A percentile compares a stretch with the other conserved stretches of the same genome.
Conservation (phyloP, 176 grass and related monocot genomes). For the Bonia amplexicaulis region DNA sequence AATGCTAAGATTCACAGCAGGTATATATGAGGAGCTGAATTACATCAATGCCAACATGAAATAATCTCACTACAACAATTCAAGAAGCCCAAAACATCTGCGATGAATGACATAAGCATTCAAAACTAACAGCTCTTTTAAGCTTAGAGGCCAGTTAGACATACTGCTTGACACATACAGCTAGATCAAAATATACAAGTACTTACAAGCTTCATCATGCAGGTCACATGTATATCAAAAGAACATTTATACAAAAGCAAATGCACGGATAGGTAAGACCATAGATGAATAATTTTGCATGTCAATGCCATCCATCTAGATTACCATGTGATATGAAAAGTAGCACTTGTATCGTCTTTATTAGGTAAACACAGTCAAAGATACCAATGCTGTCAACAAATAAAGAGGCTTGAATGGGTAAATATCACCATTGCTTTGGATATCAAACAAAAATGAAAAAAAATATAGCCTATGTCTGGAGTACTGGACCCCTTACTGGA, state of each 20-base stretch:
- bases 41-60: slow-evolving; percentile 1
- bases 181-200: neutral
- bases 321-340: neutral
- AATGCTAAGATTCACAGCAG: neutral
- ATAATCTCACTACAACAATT: neutral
- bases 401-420: neutral
- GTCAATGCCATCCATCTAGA: neutral
- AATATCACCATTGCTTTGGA: neutral
- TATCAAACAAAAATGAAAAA: neutral
- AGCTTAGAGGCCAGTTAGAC: neutral
- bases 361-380: neutral
- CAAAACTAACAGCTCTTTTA: neutral
- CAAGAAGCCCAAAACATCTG: neutral
- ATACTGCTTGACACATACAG: slow-evolving; percentile 18
- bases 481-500: neutral
- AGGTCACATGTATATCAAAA: neutral
- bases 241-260: neutral
- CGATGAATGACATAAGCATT: neutral
- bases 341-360: neutral
- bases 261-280: neutral
- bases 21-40: neutral
- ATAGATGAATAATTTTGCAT: neutral
- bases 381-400: neutral
- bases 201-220: neutral
- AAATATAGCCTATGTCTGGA: neutral